Evolutionary conservation across 164 flowering plant genomes (phyloP).

Genomic region (Kingdonia uniflora): DNA sequence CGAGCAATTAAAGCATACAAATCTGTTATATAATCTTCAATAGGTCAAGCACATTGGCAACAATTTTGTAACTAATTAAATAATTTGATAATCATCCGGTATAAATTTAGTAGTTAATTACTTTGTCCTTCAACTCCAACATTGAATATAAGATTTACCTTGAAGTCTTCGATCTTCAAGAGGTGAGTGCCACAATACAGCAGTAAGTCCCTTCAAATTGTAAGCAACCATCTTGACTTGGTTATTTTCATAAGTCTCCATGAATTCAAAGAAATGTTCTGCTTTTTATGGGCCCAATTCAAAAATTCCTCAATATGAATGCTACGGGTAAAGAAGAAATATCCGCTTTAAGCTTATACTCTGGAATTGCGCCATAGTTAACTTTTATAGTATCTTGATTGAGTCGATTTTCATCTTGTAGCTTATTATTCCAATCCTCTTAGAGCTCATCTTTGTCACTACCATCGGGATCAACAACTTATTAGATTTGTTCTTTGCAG

Average conservation of each 20-base stretch:
- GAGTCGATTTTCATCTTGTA: neutral
- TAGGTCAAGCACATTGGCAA: no score
- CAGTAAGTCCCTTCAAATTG: neutral
- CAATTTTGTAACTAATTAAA: no score
- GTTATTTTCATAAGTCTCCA: neutral
- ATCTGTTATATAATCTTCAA: no score
- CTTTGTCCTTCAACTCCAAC: no score
- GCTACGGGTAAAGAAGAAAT: neutral
- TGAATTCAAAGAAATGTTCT: neutral
- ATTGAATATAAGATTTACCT: no score
- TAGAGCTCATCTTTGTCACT: neutral
- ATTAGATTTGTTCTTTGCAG: no score
- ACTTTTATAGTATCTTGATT: no score
- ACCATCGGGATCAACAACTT: neutral
- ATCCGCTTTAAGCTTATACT: neutral
- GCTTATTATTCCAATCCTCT: neutral
- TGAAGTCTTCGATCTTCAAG: slow-evolving; percentile 2
- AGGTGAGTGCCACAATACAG: neutral
- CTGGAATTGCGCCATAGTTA: neutral
- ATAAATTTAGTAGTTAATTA: no score
- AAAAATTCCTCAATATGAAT: neutral
- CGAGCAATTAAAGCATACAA: no score
- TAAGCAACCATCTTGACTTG: neutral
- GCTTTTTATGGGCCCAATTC: neutral
- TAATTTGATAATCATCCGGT: no score